Percentiles rank a stretch among this genome's conserved stretches.
These are phyloP conservation scores for Suillus tomentosus DNA, from an alignment of 768 basidiomycete genomes.

Conservation along the genomic window DNA sequence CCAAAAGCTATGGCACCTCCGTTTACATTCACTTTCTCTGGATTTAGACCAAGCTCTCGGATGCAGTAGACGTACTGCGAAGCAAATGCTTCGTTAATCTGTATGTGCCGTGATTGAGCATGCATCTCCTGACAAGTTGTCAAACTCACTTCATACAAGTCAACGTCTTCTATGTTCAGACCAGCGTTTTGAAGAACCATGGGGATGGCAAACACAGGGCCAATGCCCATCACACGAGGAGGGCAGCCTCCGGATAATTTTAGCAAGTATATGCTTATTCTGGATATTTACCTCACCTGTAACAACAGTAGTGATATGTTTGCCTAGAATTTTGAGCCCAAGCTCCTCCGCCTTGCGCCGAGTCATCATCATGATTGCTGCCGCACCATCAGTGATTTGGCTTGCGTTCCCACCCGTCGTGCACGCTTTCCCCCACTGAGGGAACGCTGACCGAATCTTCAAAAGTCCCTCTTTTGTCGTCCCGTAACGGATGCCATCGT, in stretches of 20 bases:
- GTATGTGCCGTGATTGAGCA: constrained; percentile 4
- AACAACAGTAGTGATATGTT: constrained; percentile 73
- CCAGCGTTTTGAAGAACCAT: constrained; percentile 69
- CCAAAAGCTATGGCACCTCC: constrained; percentile 90
- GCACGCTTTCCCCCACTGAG: constrained; percentile 72
- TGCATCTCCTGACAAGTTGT: background rate
- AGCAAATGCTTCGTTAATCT: constrained; percentile 94
- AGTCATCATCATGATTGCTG: constrained; percentile 81
- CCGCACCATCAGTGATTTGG: constrained; percentile 84
- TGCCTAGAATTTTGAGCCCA: constrained; percentile 72
- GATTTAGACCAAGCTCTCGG: constrained; percentile 61
- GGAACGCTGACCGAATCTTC: constrained; percentile 76
- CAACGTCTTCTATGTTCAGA: constrained; percentile 67
- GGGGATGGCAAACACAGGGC: constrained; percentile 83
- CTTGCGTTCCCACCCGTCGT: constrained; percentile 89
- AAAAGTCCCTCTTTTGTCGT: constrained; percentile 66
- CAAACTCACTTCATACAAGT: constrained; percentile 68
- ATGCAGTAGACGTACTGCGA: constrained; percentile 79
- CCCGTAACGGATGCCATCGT: constrained; percentile 78
- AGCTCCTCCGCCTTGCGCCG: constrained; percentile 76
- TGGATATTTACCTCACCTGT: constrained; percentile 44
- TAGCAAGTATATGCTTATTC: background rate
- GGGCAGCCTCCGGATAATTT: constrained; percentile 50
- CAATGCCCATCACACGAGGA: constrained; percentile 88
- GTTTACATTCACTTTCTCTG: constrained; percentile 80